Base-by-base conservation (phyloP, 257 asterid species). In the Gynochthodes officinalis region DNA sequence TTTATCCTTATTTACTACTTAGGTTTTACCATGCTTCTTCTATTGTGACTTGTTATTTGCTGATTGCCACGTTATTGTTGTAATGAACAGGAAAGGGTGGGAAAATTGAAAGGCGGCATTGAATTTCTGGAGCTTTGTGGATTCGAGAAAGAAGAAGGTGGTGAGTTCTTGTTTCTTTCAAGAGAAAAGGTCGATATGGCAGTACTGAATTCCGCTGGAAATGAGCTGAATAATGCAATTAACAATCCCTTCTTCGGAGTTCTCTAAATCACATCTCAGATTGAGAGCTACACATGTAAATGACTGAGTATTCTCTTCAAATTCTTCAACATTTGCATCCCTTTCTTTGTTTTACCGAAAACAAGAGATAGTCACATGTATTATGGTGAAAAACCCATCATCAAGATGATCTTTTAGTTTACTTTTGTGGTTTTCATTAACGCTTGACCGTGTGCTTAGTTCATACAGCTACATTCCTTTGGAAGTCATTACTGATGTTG, bases 111-210 rank as follows among this genome's bases (percentile, higher is more conserved):
- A 84, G 99, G 96, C 64, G 96, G 98, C 74, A 71, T 90, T 1
- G 96, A 90, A 72, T 95, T 95, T 79, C 95, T 95, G 13, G 91
- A 92, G 80, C 96, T 85, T 27, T 92, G 96, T 68, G 99, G 99
- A 78, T 95, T 95, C 10, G 96, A 92, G 86, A 95, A 84, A 86
- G 75, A 89, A 14, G 98, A 92, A 80, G 94, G 90, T 16, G 97
- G 95, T 19, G 98, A 94, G 64, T 91, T 82, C 82, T 80, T 94
- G 85, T 85, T 78, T 79, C 86, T 91, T 49, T 87, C 93, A 1
- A 86, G 89, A 73, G 98, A 92, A 68, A 95, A 92, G 64, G 96
- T 92, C 10, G 98, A 92, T 81, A 81, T 85, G 0, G 86, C 97
- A 0, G 92, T 95, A 81, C 91, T 95, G 72, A 86, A 90, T 66